Base-by-base conservation (phyloP, 2,329 filamentous ascomycete species). In the Chalara sp. region DNA sequence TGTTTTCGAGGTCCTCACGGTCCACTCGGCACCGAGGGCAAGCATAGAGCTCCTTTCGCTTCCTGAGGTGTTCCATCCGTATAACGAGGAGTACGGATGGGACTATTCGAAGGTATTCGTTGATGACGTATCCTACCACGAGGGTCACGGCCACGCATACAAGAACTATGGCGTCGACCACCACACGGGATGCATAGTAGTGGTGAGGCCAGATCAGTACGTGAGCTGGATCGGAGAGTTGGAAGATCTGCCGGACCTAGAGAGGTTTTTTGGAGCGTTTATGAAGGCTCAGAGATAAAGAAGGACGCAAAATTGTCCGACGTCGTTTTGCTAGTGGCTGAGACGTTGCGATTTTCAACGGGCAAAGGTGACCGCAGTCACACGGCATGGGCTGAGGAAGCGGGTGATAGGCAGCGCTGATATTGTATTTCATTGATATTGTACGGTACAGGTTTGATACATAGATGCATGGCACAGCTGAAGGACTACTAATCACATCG, bases 51-150 rank as follows among this genome's bases (percentile, higher is more conserved):
- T 80, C 8, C 63, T 76, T 30, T 74, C 78, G 43, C 70, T 80
- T 30, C 75, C 76, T 1, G 67, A 70, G 0, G 65, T 73, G 0
- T 71, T 78, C 42, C 72, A 70, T 40, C 72, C 72, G 0, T 75
- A 72, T 32, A 69, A 76, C 43, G 54, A 69, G 6, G 63, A 67
- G 8, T 57, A 66, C 0, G 79, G 79, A 0, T 80, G 74, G 72
- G 72, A 76, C 52, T 82, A 81, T 57, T 68, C 72, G 50, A 79
- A 77, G 60, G 70, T 82, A 0, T 79, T 75, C 58, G 76, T 72
- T 1, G 79, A 83, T 52, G 75, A 75, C 41, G 63, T 68, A 43
- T 73, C 71, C 37, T 76, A 80, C 60, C 72, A 80, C 54, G 74
- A 80, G 58, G 74, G 74, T 0, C 65, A 73, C 45, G 75, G 74